Evolutionary conservation across 352 stramenopile genomes (phyloP), one percentile per base, ranked within the genome.

Genomic region (Phytopythium oedochilum): DNA sequence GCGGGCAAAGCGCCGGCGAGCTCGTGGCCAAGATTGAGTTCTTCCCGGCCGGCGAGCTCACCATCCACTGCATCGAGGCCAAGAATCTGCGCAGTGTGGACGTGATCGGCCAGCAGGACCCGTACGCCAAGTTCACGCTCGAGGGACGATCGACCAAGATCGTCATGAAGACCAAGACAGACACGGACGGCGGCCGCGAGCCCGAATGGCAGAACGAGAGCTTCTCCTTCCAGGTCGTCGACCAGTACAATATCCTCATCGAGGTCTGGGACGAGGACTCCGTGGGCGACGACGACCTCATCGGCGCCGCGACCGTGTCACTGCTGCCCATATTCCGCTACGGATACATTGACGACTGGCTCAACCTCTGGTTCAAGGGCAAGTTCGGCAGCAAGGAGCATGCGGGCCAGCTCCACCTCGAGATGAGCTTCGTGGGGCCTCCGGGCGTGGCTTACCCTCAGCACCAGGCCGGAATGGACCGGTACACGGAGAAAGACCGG

Each of bases 231-330:
- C 75, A 96, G 34, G 70, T 98, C 43, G 94, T 98, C 5, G 93
- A 98, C 58, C 90, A 98, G 61, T 96, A 92, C 65, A 91, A 85
- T 48, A 72, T 98, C 51, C 55, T 79, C 25, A 70, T 98, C 23
- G 88, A 98, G 53, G 76, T 89, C 54, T 97, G 86, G 77, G 92
- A 98, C 53, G 85, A 97, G 53, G 91, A 97, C 62, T 75, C 77
- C n/a, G 66, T 97, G 34, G 79, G 85, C n/a, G 73, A 87, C 40
- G 85, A 97, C 58, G 88, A 96, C 46, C 69, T 97, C 52, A 96
- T 98, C 42, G 94, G 93, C 12, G 69, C 73, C 2, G 70, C 77
- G 14, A 86, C 75, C 0, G 57, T 98, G 6, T 97, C 85, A 29
- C 60, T 98, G 22, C 61, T 97, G n/a, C 85, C 88, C 6, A 73